Evolutionary conservation across 345 rosid species (phyloP), one percentile per base, ranked within the genome.

Genomic region (Turnera subulata): DNA sequence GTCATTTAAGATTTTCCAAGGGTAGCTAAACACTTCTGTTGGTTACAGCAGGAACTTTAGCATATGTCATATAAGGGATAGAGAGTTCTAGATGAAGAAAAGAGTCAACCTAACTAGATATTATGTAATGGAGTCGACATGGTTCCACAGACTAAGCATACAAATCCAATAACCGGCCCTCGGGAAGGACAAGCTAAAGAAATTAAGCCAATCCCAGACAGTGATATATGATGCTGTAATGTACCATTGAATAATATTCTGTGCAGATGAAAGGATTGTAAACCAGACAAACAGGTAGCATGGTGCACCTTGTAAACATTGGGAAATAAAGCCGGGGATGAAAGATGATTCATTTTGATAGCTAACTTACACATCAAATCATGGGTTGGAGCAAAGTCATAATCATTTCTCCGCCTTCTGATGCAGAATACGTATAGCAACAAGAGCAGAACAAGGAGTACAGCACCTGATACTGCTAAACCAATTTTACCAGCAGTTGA

Each of bases 331-430:
- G 42, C 21, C 21, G 18, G 15, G 6, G 32, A 48, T 13, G 20
- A 24, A 6, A 54, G 42, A 47, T 58, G 63, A 23, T 40, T 25
- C 14, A 46, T 32, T 59, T 29, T 49, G 38, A 48, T 40, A 42
- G 15, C 24, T 54, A 29, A 84, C 97, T 93, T 72, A 85, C 99
- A 80, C 64, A 76, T 77, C 68, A 93, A 64, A 64, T 90, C 99
- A n/a, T 80, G 94, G n/a, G 95, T 73, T 50, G 92, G 89, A 58
- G 90, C 92, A 67, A 93, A 93, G 75, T 85, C 96, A 53, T 93
- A 93, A 60, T 90, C 96, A 72, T 83, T 69, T 67, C 81, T 77
- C 49, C 82, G 74, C 65, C 86, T 74, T 73, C 80, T 77, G 70
- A 85, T 78, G 76, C 80, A 94, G 69, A 80, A 78, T 23, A 80